Evolutionary conservation across 352 stramenopile genomes (phyloP).

Genomic region (Phytophthora rubi): DNA sequence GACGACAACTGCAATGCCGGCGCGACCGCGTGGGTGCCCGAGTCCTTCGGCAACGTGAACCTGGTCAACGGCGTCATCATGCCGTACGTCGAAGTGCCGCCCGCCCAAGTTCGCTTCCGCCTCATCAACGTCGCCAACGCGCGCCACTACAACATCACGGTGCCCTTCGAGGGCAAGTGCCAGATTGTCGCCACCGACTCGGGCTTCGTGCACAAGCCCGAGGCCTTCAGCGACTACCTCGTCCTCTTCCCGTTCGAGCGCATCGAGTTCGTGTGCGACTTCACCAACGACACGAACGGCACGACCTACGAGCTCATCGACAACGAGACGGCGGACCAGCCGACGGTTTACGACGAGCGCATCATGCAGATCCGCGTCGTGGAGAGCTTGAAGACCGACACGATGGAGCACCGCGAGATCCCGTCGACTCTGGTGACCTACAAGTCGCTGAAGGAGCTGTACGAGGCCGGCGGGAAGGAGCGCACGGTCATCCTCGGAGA

Average conservation of each 20-base stretch:
- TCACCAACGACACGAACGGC: slow-evolving; percentile 41
- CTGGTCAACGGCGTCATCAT: slow-evolving; percentile 68
- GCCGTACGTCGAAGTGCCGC: slow-evolving; percentile 66
- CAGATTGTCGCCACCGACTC: slow-evolving; percentile 65
- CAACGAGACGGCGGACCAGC: slow-evolving; percentile 50
- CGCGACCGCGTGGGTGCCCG: slow-evolving; percentile 53
- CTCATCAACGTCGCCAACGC: slow-evolving; percentile 68
- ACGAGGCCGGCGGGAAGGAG: slow-evolving; percentile 57
- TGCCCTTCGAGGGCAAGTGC: slow-evolving; percentile 74
- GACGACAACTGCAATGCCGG: slow-evolving; percentile 52
- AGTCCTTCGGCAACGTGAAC: slow-evolving; percentile 64
- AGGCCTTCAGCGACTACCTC: slow-evolving; percentile 44
- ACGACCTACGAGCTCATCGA: slow-evolving; percentile 62
- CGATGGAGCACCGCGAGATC: slow-evolving; percentile 47
- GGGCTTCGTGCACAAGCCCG: slow-evolving; percentile 63
- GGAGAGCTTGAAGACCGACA: slow-evolving; percentile 43
- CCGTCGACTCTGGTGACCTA: slow-evolving; percentile 42
- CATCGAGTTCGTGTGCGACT: slow-evolving; percentile 69
- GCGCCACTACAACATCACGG: slow-evolving; percentile 79
- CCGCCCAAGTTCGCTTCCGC: slow-evolving; percentile 73
- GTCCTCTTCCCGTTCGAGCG: slow-evolving; percentile 63
- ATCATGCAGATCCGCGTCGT: slow-evolving; percentile 58
- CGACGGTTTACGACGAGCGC: slow-evolving; percentile 54
- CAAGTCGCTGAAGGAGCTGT: slow-evolving; percentile 67
- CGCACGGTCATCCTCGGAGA: slow-evolving; percentile 64